Percentiles rank a stretch among this genome's conserved stretches.
phyloP scores from a whole-genome alignment of 176 grass and related monocot species.

The Aegilops bicornis region DNA sequence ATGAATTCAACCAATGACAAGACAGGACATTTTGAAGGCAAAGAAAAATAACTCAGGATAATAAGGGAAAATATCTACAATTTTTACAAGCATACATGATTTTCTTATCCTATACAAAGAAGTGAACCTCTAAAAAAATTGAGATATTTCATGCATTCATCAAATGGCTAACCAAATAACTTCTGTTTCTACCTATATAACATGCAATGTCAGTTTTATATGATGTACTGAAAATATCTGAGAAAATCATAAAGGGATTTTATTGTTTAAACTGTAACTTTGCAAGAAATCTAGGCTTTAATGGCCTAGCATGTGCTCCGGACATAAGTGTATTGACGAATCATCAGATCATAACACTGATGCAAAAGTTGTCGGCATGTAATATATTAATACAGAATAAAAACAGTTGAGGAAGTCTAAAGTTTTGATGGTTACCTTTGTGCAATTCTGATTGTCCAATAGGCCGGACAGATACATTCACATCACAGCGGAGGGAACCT shows the following conservation, averaged over 20 bases:
- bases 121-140: neutral
- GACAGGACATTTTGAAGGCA: too few relatives aligned
- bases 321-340: constrained; percentile 5
- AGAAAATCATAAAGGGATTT: neutral
- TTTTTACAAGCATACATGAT: neutral
- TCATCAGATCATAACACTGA: constrained; percentile 2
- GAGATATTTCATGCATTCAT: neutral
- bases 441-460: constrained; percentile 79
- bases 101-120: neutral
- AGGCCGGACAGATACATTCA: constrained; percentile 38
- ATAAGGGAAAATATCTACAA: neutral
- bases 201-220: neutral
- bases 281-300: neutral
- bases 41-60: neutral
- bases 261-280: neutral
- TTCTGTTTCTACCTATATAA: neutral
- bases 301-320: neutral
- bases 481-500: constrained; percentile 93
- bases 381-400: neutral
- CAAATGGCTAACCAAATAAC: neutral
- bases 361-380: neutral
- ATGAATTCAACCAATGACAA: too few relatives aligned
- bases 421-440: constrained; percentile 58
- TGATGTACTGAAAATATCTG: neutral
- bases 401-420: neutral